phyloP scores from a whole-genome alignment of 2,329 filamentous ascomycete species.

The Cytospora chrysosperma region DNA sequence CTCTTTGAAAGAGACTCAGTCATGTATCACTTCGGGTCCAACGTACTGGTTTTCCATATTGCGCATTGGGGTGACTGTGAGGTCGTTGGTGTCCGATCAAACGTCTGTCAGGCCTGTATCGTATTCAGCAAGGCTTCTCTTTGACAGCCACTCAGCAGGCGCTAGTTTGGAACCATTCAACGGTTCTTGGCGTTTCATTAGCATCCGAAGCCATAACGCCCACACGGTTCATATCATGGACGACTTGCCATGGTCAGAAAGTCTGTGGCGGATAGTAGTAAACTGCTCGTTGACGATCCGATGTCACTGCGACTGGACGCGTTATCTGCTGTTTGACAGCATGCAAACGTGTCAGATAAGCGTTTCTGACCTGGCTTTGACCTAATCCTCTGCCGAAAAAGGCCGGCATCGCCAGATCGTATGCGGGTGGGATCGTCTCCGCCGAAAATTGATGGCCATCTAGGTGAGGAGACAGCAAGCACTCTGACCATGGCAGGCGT shows the following conservation, averaged over 20 bases:
- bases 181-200: constrained; percentile 18
- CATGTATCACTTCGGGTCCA: constrained; percentile 13
- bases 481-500: background rate
- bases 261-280: background rate
- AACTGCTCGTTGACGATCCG: background rate
- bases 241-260: constrained; percentile 7
- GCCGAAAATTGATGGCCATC: background rate
- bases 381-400: background rate
- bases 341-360: background rate
- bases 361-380: background rate
- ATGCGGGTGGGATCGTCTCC: background rate
- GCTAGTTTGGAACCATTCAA: constrained; percentile 15
- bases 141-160: constrained; percentile 4
- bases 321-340: constrained; percentile 8
- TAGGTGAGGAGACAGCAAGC: background rate
- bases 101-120: constrained; percentile 9
- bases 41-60: constrained; percentile 21
- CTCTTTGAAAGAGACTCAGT: background rate
- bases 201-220: constrained; percentile 9
- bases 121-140: constrained; percentile 10
- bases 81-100: constrained; percentile 10
- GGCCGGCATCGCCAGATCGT: background rate
- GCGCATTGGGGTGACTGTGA: constrained; percentile 13
- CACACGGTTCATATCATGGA: constrained; percentile 8
- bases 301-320: constrained; percentile 16